Evolutionary conservation across 1,284 basidiomycete genomes (phyloP).

Genomic region (Moesziomyces globuligerus): DNA sequence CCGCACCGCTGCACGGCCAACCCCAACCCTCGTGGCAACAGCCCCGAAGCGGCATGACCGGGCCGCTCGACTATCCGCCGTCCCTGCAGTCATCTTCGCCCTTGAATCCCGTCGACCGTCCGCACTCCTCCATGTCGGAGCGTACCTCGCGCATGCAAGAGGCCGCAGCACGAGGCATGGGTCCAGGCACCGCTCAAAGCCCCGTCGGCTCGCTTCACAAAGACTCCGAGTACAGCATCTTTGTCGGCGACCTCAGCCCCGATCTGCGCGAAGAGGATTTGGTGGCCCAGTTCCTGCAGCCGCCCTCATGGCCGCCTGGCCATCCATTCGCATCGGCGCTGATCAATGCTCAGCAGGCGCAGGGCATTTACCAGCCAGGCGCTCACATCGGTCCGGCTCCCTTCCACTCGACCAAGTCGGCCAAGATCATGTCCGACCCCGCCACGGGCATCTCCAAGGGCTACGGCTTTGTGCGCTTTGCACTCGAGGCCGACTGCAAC

Average conservation of each 20-base stretch:
- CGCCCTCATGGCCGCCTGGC: slow-evolving; percentile 55
- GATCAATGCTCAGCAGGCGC: slow-evolving; percentile 54
- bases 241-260: slow-evolving; percentile 57
- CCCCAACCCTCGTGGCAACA: slow-evolving; percentile 19
- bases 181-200: slow-evolving; percentile 22
- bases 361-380: slow-evolving; percentile 52
- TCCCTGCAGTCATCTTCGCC: slow-evolving; percentile 11
- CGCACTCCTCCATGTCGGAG: slow-evolving; percentile 49
- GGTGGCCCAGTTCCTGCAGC: slow-evolving; percentile 57
- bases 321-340: slow-evolving; percentile 59
- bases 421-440: slow-evolving; percentile 61
- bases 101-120: slow-evolving; percentile 30
- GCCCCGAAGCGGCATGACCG: slow-evolving; percentile 29
- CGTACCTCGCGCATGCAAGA: slow-evolving; percentile 14
- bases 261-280: slow-evolving; percentile 63
- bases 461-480: slow-evolving; percentile 64
- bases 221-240: slow-evolving; percentile 56
- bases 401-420: slow-evolving; percentile 58
- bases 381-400: slow-evolving; percentile 53
- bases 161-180: slow-evolving; percentile 7
- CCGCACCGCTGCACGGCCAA: slow-evolving; percentile 7
- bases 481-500: slow-evolving; percentile 52
- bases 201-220: slow-evolving; percentile 27
- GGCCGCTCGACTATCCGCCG: slow-evolving; percentile 40
- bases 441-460: slow-evolving; percentile 54